A percentile compares a stretch with the other conserved stretches of the same genome.
phyloP scores from a whole-genome alignment of 495 filamentous ascomycete genomes.

The Chaetomium fimeti region DNA sequence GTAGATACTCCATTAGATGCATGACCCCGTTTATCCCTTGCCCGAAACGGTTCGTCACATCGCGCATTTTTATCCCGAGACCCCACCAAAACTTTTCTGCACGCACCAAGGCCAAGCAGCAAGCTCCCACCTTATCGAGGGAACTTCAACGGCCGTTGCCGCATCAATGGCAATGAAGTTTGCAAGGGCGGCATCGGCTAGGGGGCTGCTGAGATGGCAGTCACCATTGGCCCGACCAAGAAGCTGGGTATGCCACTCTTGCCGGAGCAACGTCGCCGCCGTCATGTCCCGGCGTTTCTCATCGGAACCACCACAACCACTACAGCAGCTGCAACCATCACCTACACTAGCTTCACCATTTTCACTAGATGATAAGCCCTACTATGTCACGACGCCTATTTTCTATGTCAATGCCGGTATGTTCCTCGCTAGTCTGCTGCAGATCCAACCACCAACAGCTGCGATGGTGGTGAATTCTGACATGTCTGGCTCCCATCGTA shows the following conservation, averaged over 20 bases:
- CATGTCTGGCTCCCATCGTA: conserved; percentile 37
- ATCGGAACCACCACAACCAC: conserved; percentile 9
- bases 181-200: conserved; percentile 27
- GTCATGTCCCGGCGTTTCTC: conserved; percentile 18
- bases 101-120: not conserved
- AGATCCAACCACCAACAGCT: not conserved
- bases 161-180: conserved; percentile 22
- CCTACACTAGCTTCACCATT: not conserved
- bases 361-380: conserved; percentile 64
- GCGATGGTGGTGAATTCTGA: conserved; percentile 24
- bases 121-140: not conserved
- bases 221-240: conserved; percentile 22
- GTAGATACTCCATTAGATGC: not conserved
- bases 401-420: conserved; percentile 98
- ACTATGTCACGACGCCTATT: conserved; percentile 94
- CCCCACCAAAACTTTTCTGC: conserved; percentile 17
- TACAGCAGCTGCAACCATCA: conserved; percentile 6
- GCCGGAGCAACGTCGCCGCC: conserved; percentile 11
- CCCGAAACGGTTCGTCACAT: not conserved
- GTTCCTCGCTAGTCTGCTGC: conserved; percentile 15
- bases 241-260: conserved; percentile 29
- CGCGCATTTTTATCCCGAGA: not conserved
- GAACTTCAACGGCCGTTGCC: not conserved
- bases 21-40: not conserved
- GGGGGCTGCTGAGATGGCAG: conserved; percentile 23